Percentiles rank a stretch among this genome's conserved stretches.
Evolutionary conservation across 495 filamentous ascomycete genomes (phyloP).

Genomic region (Hyphodiscus hymeniophilus): DNA sequence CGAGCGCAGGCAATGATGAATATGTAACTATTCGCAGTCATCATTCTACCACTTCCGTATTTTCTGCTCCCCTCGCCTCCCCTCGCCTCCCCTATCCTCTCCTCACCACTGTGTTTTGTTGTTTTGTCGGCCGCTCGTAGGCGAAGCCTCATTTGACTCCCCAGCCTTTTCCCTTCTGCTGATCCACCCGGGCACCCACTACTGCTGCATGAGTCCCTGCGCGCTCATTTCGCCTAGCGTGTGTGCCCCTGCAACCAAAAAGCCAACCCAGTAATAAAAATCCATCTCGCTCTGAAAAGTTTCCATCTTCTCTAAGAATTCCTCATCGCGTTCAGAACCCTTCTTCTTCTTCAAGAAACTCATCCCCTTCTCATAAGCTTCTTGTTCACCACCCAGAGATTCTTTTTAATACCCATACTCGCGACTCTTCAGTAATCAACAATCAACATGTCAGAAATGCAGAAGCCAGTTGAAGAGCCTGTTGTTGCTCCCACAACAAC

Average conservation of each 20-base stretch:
- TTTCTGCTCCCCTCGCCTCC: no score
- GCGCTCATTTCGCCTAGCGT: background rate
- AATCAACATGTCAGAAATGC: conserved; percentile 21
- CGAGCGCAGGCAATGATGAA: background rate
- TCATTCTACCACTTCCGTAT: no score
- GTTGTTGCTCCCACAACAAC: conserved; percentile 35
- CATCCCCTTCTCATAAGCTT: background rate
- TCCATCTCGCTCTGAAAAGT: background rate
- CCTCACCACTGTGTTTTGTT: no score
- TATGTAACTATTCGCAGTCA: no score
- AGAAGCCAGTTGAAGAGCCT: conserved; percentile 25
- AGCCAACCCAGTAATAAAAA: conserved; percentile 6
- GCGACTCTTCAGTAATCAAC: background rate
- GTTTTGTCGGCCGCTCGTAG: no score
- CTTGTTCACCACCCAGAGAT: background rate
- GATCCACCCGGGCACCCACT: no score
- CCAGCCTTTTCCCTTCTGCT: no score
- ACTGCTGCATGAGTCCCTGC: background rate
- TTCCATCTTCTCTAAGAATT: background rate
- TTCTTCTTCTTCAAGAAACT: background rate
- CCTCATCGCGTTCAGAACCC: background rate
- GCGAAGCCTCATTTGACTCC: no score
- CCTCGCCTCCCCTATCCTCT: no score
- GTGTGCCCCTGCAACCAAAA: background rate
- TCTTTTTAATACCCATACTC: background rate